Percentiles rank a stretch among this genome's conserved stretches.
phyloP scores from a whole-genome alignment of 768 basidiomycete species.

The Lactifluus hygrophoroides region DNA sequence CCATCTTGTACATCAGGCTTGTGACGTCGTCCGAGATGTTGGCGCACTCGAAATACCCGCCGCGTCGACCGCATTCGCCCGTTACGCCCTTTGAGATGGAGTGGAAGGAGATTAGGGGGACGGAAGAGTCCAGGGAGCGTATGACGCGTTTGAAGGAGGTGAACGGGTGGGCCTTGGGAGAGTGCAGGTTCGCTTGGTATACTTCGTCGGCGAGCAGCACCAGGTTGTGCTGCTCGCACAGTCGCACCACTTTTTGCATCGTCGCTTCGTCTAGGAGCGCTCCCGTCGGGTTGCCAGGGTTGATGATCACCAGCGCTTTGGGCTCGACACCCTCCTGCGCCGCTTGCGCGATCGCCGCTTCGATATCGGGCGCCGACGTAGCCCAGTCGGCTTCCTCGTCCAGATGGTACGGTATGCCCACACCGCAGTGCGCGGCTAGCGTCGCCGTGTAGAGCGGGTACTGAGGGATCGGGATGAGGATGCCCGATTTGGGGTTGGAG shows the following conservation, averaged over 20 bases:
- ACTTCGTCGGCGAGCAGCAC: conserved; percentile 96
- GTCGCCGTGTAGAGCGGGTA: conserved; percentile 97
- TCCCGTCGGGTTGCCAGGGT: conserved; percentile 97
- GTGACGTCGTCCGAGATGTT: conserved; percentile 73
- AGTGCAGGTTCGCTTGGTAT: conserved; percentile 92
- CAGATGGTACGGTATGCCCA: conserved; percentile 80
- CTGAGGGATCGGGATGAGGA: conserved; percentile 96
- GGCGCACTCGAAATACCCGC: conserved; percentile 90
- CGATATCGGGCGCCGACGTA: conserved; percentile 61
- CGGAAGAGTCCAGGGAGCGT: conserved; percentile 50
- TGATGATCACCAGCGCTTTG: conserved; percentile 92
- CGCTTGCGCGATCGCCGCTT: conserved; percentile 57
- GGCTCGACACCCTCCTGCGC: conserved; percentile 50
- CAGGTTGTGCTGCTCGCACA: conserved; percentile 79
- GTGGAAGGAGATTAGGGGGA: conserved; percentile 92
- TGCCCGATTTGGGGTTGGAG: conserved; percentile 53
- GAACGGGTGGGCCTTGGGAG: conserved; percentile 60
- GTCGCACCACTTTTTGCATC: conserved; percentile 64
- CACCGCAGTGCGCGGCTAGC: conserved; percentile 77
- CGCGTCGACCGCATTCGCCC: conserved; percentile 95
- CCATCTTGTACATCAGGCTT: conserved; percentile 94
- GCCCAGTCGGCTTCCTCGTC: conserved; percentile 79
- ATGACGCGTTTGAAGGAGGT: conserved; percentile 91
- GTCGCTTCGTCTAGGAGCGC: conserved; percentile 64
- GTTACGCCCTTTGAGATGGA: conserved; percentile 94